Conservation (phyloP, 129 eudicot genomes). For the Sambucus nigra region DNA sequence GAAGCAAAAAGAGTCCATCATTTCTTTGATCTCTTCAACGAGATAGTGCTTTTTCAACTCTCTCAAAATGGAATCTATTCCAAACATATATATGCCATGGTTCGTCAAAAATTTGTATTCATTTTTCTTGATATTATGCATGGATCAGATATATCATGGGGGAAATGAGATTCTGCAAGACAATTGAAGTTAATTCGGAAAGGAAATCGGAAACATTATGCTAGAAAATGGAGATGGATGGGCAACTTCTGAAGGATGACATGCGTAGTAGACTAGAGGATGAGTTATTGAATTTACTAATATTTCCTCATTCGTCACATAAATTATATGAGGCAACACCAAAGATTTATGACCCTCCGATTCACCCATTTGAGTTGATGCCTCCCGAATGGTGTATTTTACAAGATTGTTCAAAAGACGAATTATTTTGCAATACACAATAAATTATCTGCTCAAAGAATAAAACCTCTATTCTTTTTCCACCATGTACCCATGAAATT, state of each 20-base stretch:
- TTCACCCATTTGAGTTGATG: neutral
- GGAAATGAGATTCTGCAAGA: too few relatives aligned
- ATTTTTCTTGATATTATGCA: too few relatives aligned
- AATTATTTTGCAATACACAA: neutral
- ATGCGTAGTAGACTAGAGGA: neutral
- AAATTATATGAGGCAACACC: too few relatives aligned
- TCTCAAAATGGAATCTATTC: too few relatives aligned
- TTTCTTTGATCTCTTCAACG: too few relatives aligned
- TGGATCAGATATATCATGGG: too few relatives aligned
- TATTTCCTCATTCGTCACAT: too few relatives aligned
- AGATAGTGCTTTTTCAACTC: too few relatives aligned
- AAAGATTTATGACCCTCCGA: too few relatives aligned
- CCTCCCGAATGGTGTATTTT: neutral
- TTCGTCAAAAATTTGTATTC: too few relatives aligned
- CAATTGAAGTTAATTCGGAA: neutral
- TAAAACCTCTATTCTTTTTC: neutral
- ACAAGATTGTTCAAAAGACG: neutral
- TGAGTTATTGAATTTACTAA: neutral
- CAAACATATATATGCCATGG: too few relatives aligned
- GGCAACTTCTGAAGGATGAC: neutral
- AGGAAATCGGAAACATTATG: neutral
- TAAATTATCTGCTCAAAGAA: neutral
- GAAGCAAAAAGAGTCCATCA: too few relatives aligned
- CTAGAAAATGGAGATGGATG: neutral
- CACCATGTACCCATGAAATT: conserved; percentile 7